Conservation (phyloP, 2,329 filamentous ascomycete species). For the Botrytis deweyae region DNA sequence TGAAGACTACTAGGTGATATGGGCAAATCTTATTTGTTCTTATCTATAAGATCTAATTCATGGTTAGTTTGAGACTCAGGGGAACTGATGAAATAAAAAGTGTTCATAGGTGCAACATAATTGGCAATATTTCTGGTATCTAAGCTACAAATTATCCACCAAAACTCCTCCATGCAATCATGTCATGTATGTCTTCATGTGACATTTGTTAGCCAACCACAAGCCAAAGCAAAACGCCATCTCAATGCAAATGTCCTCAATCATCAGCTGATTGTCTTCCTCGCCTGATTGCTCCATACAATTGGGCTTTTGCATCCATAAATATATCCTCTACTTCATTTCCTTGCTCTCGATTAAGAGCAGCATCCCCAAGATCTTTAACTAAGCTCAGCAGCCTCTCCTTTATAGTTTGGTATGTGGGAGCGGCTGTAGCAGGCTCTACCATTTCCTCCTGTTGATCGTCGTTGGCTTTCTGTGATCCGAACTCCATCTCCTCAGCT, state of each 20-base stretch:
- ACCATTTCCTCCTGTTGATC: background rate
- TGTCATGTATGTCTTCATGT: conserved; percentile 13
- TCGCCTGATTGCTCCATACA: conserved; percentile 68
- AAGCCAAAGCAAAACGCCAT: conserved; percentile 27
- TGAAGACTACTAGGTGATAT: background rate
- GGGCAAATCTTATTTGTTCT: background rate
- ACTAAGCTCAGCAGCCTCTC: conserved; percentile 56
- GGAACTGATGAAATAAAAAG: background rate
- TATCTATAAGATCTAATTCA: background rate
- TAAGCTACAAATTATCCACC: conserved; percentile 7
- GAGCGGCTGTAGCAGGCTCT: conserved; percentile 2
- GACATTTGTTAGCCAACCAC: conserved; percentile 1
- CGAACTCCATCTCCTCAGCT: conserved; percentile 14
- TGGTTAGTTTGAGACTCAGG: no score
- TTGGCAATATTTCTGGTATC: conserved; percentile 13
- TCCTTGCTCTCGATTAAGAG: conserved; percentile 64
- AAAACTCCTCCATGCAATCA: conserved; percentile 19
- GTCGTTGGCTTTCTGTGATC: background rate
- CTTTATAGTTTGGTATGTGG: conserved; percentile 51
- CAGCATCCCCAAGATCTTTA: conserved; percentile 56
- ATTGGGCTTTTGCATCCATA: conserved; percentile 73
- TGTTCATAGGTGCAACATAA: background rate
- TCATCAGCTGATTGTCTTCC: conserved; percentile 41
- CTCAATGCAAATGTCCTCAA: conserved; percentile 26
- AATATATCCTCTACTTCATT: conserved; percentile 73